Base-by-base conservation (phyloP, 768 basidiomycete genomes). In the Leccinum subtestaceum region DNA sequence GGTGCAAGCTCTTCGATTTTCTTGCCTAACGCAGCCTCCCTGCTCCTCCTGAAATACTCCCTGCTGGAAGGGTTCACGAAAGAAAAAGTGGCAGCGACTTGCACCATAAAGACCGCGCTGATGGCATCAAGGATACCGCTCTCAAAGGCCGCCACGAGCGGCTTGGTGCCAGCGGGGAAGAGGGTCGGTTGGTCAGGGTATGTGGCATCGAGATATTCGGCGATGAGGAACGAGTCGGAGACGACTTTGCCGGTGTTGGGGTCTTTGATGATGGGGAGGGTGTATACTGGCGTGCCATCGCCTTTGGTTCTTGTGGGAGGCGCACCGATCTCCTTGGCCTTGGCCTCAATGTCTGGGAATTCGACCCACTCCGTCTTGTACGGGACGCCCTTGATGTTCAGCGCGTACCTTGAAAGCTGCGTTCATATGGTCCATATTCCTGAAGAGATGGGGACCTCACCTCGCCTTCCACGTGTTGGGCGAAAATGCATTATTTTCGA, bases 391-490 rank as follows among this genome's bases (percentile, higher is more conserved):
- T 81, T 80, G 68, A 73, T 69, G 59, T 79, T 78, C 54, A 79
- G 63, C 7, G 74, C 73, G 55, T 68, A 73, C 59, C 76, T 78
- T 51, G 8, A 12, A 23, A 19, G 38, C 21, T 8, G 48, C 2
- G 5, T 25, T 57, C 19, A 60, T 52, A 23, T 15, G 7, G 17
- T 21, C 32, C 6, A 11, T 27, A 5, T 3, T 10, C 12, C 10
- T 19, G 40, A 43, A 43, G 27, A 43, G 8, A 50, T 12, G 4
- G 6, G n/a, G 10, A 25, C 7, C 70, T 52, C 47, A 77, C 81
- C 81, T 64, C 11, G 70, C 68, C 65, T 78, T 81, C 77, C 76
- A 80, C 32, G 78, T 76, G 58, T 80, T 82, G 7, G 79, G 76
- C 5, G 78, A 78, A 75, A 77, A 81, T 8, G 74, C 70, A 4